A percentile compares a stretch with the other conserved stretches of the same genome.
These are phyloP conservation scores for Albatrellus ellisii DNA, from an alignment of 768 basidiomycete genomes.

Conservation along the genomic window DNA sequence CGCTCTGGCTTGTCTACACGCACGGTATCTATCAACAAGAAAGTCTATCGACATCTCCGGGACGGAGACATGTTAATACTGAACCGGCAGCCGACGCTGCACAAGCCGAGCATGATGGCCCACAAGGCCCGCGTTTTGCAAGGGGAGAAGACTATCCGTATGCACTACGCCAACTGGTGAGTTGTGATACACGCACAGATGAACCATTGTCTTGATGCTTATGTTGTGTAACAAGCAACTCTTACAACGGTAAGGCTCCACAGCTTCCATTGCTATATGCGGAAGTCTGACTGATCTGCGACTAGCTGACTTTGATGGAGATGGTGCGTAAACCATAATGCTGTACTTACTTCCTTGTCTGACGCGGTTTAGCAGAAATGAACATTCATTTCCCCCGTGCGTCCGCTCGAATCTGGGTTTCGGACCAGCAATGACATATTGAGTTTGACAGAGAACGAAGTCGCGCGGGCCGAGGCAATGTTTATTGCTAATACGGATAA, in stretches of 20 bases:
- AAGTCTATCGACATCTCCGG: slow-evolving; percentile 88
- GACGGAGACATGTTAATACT: slow-evolving; percentile 94
- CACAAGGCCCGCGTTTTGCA: slow-evolving; percentile 84
- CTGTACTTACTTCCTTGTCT: slow-evolving; percentile 13
- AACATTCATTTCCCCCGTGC: slow-evolving; percentile 98
- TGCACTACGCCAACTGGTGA: slow-evolving; percentile 99
- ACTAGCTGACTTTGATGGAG: slow-evolving; percentile 84
- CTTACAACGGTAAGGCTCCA: slow-evolving; percentile 71
- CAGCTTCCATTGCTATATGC: slow-evolving; percentile 5
- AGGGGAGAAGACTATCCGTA: slow-evolving; percentile 97
- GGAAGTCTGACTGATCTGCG: slow-evolving; percentile 2
- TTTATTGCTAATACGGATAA: slow-evolving; percentile 96
- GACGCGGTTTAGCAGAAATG: slow-evolving; percentile 55
- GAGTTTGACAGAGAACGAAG: slow-evolving; percentile 65
- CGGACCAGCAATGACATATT: slow-evolving; percentile 2
- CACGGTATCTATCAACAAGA: slow-evolving; percentile 81
- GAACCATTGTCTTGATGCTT: slow-evolving; percentile 8
- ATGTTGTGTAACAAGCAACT: slow-evolving; percentile 49
- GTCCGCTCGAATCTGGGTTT: slow-evolving; percentile 18
- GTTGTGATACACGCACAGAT: slow-evolving; percentile 15
- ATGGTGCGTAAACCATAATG: slow-evolving; percentile 37
- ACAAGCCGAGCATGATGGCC: slow-evolving; percentile 99
- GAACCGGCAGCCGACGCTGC: slow-evolving; percentile 95
- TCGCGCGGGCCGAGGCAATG: slow-evolving; percentile 88
- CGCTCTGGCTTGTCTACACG: slow-evolving; percentile 57